Percentiles rank a stretch among this genome's conserved stretches.
phyloP scores from a whole-genome alignment of 2,329 filamentous ascomycete genomes.

The Endothia cerciana region DNA sequence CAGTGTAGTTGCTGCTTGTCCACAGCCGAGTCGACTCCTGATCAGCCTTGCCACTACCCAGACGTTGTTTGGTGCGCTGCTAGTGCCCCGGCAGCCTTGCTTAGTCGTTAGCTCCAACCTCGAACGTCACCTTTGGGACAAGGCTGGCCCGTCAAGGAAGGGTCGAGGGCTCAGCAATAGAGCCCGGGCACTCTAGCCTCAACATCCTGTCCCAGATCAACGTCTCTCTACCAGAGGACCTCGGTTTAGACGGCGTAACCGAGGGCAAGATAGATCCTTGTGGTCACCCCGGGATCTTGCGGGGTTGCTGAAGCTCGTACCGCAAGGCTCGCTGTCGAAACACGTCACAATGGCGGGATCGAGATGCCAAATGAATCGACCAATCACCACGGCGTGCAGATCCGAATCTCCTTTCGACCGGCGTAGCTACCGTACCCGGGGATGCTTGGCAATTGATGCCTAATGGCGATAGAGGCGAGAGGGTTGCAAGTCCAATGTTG shows the following conservation, averaged over 20 bases:
- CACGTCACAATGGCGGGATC: not conserved
- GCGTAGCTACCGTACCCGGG: not conserved
- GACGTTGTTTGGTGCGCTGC: not conserved
- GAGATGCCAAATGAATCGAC: not conserved
- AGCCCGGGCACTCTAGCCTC: not conserved
- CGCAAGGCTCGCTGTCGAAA: not conserved
- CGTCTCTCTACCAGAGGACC: no score
- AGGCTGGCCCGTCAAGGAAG: conserved; percentile 8
- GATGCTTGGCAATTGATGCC: not conserved
- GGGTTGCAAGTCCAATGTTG: not conserved
- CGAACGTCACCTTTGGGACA: conserved; percentile 2
- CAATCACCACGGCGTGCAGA: not conserved
- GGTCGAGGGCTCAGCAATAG: not conserved
- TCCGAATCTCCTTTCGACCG: not conserved
- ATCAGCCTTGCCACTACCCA: not conserved
- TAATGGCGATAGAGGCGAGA: not conserved
- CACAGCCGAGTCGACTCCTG: not conserved
- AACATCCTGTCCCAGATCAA: not conserved
- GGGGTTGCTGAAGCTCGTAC: not conserved
- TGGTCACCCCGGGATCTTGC: not conserved
- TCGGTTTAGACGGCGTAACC: not conserved
- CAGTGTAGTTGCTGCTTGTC: no score
- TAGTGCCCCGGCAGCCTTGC: conserved; percentile 5
- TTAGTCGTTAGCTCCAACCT: not conserved
- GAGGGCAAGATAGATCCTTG: not conserved